Conservation (phyloP, 257 asterid genomes). For the Capsicum chinense region DNA sequence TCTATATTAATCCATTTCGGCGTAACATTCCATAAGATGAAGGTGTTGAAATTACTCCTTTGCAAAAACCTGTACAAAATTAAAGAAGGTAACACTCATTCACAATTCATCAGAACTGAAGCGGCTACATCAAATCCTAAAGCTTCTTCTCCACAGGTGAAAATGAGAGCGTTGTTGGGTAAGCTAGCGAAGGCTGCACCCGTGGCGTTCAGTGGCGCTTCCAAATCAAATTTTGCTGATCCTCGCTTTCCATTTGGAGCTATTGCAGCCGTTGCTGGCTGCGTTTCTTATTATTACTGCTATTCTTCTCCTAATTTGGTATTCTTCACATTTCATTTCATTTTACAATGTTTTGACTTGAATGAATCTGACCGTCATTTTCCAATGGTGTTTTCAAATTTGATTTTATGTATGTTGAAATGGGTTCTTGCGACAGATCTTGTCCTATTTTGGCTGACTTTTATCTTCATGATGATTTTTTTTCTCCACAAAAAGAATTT, state of each 20-base stretch:
- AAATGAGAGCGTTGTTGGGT: constrained; percentile 58
- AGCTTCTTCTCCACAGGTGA: background rate
- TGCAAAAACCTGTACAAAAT: too few relatives aligned
- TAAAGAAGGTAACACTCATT: background rate
- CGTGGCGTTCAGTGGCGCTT: constrained; percentile 43
- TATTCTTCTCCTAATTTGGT: constrained; percentile 66
- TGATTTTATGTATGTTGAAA: background rate
- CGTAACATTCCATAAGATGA: too few relatives aligned
- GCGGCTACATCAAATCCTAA: background rate
- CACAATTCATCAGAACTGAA: background rate
- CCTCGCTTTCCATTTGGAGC: constrained; percentile 70
- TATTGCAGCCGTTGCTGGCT: constrained; percentile 76
- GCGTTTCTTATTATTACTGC: constrained; percentile 64
- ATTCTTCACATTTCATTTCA: constrained; percentile 34
- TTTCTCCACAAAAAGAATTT: too few relatives aligned
- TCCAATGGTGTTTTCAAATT: background rate
- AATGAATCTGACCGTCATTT: background rate
- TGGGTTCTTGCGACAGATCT: constrained; percentile 4
- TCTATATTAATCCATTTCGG: too few relatives aligned
- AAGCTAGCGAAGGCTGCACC: constrained; percentile 65
- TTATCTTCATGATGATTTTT: background rate
- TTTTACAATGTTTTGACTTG: background rate
- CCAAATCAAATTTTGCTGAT: constrained; percentile 45
- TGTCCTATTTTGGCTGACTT: background rate
- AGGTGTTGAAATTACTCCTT: accelerated